These are phyloP conservation scores for Cercospora sp. DNA, from an alignment of 2,329 filamentous ascomycete species.

Conservation along the genomic window DNA sequence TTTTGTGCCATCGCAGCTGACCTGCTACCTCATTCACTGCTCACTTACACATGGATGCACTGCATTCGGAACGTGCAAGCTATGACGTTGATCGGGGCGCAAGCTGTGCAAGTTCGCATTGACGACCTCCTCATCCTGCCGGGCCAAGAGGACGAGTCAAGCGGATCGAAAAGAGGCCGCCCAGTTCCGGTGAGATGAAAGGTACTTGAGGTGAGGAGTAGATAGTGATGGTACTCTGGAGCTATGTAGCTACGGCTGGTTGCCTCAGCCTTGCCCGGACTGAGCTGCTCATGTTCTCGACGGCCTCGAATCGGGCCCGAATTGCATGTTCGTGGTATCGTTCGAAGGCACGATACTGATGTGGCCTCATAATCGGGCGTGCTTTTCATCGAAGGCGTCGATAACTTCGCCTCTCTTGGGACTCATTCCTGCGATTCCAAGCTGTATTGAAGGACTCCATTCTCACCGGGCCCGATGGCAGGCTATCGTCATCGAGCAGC, in stretches of 20 bases:
- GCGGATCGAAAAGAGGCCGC: slow-evolving; percentile 3
- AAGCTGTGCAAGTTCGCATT: not conserved
- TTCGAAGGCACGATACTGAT: not conserved
- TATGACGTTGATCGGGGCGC: slow-evolving; percentile 10
- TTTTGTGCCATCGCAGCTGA: slow-evolving; percentile 11
- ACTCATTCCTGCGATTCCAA: not conserved
- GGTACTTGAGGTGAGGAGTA: not conserved
- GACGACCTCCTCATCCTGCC: slow-evolving; percentile 10
- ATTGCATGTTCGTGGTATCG: not conserved
- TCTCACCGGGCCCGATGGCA: not conserved
- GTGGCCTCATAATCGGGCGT: not conserved
- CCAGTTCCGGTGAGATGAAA: slow-evolving; percentile 2
- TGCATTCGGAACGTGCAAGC: slow-evolving; percentile 5
- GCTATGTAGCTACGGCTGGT: not conserved
- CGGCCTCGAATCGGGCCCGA: not conserved
- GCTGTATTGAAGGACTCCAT: slow-evolving; percentile 6
- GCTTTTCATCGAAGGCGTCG: not conserved
- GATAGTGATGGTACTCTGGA: not conserved
- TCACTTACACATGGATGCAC: slow-evolving; percentile 18
- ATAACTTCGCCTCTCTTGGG: slow-evolving; percentile 1
- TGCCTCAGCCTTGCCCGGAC: not conserved
- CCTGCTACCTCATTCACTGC: slow-evolving; percentile 7
- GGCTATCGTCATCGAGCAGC: not conserved
- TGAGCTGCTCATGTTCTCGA: not conserved
- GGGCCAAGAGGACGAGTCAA: not conserved